Evolutionary conservation across 805 yeast species (phyloP).

Genomic region (Hanseniaspora clermontiae): DNA sequence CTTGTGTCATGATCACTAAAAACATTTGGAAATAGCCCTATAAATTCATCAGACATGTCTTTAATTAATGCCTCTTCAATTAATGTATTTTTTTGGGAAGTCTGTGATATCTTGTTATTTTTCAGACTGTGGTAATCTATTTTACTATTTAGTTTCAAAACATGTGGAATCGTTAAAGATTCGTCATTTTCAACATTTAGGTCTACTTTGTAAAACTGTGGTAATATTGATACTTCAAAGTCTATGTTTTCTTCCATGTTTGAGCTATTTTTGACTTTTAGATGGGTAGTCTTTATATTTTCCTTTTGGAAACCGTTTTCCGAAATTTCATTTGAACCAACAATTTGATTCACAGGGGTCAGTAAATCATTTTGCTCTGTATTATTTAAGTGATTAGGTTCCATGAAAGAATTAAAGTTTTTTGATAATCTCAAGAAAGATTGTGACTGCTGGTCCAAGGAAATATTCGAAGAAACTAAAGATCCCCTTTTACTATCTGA

Average conservation of each 20-base stretch:
- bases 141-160: neutral
- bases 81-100: neutral
- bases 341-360: slow-evolving; percentile 12
- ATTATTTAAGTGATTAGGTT: slow-evolving; percentile 21
- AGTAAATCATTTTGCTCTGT: slow-evolving; percentile 13
- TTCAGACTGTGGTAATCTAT: neutral
- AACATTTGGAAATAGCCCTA: neutral
- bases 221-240: neutral
- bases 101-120: neutral
- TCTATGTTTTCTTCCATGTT: neutral
- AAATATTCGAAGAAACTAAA: slow-evolving; percentile 22
- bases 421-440: neutral
- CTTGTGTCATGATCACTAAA: neutral
- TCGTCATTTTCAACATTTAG: neutral
- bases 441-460: neutral
- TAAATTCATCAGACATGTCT: slow-evolving; percentile 1
- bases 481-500: slow-evolving; percentile 16
- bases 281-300: neutral
- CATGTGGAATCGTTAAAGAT: neutral
- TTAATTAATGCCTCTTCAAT: neutral
- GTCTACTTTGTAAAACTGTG: slow-evolving; percentile 10
- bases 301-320: slow-evolving; percentile 2
- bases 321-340: slow-evolving; percentile 6
- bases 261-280: neutral
- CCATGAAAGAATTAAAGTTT: slow-evolving; percentile 20